phyloP scores from a whole-genome alignment of 768 basidiomycete genomes.

The Daedaleopsis nitida region DNA sequence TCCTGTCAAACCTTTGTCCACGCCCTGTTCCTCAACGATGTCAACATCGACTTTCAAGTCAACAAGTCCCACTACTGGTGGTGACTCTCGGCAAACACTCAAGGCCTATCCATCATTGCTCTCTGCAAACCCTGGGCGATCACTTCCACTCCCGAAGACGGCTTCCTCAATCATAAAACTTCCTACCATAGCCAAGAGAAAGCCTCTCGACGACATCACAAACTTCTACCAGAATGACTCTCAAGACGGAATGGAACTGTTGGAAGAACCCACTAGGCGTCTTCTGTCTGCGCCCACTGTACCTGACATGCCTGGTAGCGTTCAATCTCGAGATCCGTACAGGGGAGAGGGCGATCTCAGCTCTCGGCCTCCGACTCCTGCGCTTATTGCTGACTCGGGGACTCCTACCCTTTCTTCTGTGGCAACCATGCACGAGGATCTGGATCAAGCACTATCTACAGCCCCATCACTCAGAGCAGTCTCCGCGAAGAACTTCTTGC shows the following conservation, averaged over 20 bases:
- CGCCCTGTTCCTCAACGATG: background rate
- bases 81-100: background rate
- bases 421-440: background rate
- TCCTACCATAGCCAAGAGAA: background rate
- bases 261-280: background rate
- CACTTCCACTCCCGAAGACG: background rate
- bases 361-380: background rate
- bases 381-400: constrained; percentile 1
- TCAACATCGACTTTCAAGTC: background rate
- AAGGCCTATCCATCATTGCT: constrained; percentile 10
- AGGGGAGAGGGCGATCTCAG: background rate
- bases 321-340: background rate
- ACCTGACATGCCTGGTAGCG: background rate
- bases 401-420: background rate
- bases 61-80: background rate
- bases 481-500: background rate
- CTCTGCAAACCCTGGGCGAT: constrained; percentile 5
- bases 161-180: background rate
- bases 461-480: background rate
- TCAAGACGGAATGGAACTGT: background rate
- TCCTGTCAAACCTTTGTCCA: constrained; percentile 16
- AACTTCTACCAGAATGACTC: constrained; percentile 5
- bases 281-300: background rate
- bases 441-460: background rate
- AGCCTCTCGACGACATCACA: constrained; percentile 13